These are phyloP conservation scores for Cladophialophora carrionii DNA, from an alignment of 2,329 filamentous ascomycete species.

Conservation along the genomic window DNA sequence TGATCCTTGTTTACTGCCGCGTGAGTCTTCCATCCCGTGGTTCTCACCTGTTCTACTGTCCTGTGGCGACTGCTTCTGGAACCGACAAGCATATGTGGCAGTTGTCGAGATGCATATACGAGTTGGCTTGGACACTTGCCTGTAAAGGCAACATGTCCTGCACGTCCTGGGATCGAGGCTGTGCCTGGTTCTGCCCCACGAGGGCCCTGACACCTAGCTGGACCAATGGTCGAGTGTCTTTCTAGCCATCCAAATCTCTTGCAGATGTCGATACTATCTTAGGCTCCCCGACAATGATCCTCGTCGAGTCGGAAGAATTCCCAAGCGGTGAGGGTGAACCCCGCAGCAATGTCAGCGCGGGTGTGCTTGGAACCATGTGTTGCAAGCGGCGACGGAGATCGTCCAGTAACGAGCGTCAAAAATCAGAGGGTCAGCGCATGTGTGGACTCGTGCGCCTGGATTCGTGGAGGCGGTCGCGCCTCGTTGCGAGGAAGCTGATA, in stretches of 20 bases:
- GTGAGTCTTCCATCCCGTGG: too few relatives aligned
- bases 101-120: too few relatives aligned
- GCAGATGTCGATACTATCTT: constrained; percentile 1
- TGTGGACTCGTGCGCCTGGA: neutral
- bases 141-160: constrained; percentile 5
- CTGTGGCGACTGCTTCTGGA: too few relatives aligned
- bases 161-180: constrained; percentile 4
- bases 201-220: neutral
- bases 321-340: constrained; percentile 17
- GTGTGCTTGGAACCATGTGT: neutral
- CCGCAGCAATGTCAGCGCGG: constrained; percentile 13
- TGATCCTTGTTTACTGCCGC: too few relatives aligned
- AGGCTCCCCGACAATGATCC: neutral
- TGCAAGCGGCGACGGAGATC: neutral
- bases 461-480: neutral
- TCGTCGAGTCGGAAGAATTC: constrained; percentile 14
- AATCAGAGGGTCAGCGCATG: neutral
- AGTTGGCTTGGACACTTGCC: constrained; percentile 5
- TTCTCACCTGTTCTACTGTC: too few relatives aligned
- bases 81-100: too few relatives aligned
- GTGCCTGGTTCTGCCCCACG: constrained; percentile 7
- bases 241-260: neutral
- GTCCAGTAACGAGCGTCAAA: neutral
- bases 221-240: neutral
- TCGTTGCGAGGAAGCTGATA: neutral